These are phyloP conservation scores for Climacium dendroides DNA, from an alignment of 225 moss, liverwort and hornwort genomes.

Conservation along the genomic window DNA sequence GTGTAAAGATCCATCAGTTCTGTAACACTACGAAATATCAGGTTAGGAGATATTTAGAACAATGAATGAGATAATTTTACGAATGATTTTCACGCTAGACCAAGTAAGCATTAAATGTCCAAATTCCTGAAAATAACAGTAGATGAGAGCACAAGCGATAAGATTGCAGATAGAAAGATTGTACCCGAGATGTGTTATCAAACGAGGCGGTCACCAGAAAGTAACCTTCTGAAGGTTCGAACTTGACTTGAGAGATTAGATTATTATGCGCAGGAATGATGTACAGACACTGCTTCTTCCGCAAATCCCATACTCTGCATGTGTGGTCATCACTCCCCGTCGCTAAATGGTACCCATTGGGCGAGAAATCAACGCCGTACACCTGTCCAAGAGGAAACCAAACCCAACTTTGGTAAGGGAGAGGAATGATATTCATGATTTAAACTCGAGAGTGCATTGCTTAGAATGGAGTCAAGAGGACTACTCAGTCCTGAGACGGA, in stretches of 20 bases:
- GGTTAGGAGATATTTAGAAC: not conserved
- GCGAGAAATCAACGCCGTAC: constrained; percentile 77
- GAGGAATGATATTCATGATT: not conserved
- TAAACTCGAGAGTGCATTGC: not conserved
- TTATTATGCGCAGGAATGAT: constrained; percentile 91
- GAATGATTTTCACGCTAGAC: not conserved
- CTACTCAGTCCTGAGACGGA: not conserved
- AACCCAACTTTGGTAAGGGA: not conserved
- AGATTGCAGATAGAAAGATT: not conserved
- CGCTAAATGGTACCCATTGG: constrained; percentile 94
- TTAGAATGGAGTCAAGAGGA: not conserved
- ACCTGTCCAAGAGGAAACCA: constrained; percentile 35
- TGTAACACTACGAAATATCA: not conserved
- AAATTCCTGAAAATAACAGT: not conserved
- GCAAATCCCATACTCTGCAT: constrained; percentile 91
- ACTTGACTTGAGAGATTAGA: constrained; percentile 95
- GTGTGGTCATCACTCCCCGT: constrained; percentile 98
- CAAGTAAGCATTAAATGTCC: not conserved
- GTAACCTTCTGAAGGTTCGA: constrained; percentile 84
- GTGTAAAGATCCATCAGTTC: not conserved
- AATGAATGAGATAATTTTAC: not conserved
- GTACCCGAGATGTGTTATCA: constrained; percentile 81
- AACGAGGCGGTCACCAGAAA: constrained; percentile 91
- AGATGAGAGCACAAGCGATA: not conserved
- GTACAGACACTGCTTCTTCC: constrained; percentile 73